Percentiles rank a stretch among this genome's conserved stretches.
Conservation (phyloP, 768 basidiomycete species). For the Mycena olivaceomarginata region DNA sequence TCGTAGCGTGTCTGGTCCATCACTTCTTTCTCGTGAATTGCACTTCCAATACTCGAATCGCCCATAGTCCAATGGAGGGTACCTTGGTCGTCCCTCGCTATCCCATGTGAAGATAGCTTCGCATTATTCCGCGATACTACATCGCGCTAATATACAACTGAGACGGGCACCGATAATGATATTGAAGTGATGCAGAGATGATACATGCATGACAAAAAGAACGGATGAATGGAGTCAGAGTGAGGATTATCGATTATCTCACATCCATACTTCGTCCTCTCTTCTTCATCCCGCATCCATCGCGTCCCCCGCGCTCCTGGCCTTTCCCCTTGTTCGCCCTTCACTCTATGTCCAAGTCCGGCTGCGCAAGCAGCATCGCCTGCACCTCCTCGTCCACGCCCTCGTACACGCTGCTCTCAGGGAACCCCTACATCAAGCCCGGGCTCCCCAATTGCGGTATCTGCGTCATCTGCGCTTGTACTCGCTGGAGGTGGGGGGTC, state of each 20-base stretch:
- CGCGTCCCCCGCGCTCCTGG: slow-evolving; percentile 74
- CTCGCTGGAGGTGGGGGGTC: no score
- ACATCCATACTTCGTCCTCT: slow-evolving; percentile 40
- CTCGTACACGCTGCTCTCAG: slow-evolving; percentile 82
- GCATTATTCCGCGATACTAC: no score
- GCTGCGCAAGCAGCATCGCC: slow-evolving; percentile 56
- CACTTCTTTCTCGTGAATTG: neutral
- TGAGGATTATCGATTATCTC: neutral
- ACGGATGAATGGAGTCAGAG: neutral
- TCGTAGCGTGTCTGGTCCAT: slow-evolving; percentile 20
- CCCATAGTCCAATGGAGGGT: no score
- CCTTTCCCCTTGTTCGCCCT: slow-evolving; percentile 64
- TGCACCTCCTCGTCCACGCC: slow-evolving; percentile 83
- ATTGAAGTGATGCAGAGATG: slow-evolving; percentile 36
- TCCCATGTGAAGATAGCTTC: no score
- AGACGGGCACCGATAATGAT: slow-evolving; percentile 11
- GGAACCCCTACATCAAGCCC: slow-evolving; percentile 88
- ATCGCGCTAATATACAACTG: neutral
- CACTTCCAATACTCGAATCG: no score
- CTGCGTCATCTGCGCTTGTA: no score
- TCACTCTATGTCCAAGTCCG: slow-evolving; percentile 47
- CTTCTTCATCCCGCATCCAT: slow-evolving; percentile 89
- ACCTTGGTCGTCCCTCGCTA: no score
- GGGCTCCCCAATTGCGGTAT: slow-evolving; percentile 53
- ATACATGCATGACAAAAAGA: slow-evolving; percentile 21